phyloP scores from a whole-genome alignment of 345 rosid species.

The Moricandia moricandioides region DNA sequence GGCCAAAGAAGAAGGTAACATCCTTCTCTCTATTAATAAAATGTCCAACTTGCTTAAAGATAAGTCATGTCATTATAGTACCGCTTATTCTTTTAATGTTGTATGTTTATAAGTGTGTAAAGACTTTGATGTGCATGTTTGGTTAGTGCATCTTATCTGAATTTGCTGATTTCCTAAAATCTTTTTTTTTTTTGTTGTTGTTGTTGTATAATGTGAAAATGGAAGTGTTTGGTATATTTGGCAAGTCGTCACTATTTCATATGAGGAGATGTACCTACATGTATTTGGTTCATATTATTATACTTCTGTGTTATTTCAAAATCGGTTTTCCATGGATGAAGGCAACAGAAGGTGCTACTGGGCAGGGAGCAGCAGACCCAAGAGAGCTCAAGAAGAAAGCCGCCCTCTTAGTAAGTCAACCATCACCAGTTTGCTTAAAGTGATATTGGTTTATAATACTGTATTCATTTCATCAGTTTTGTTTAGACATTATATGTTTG shows the following conservation, averaged over 20 bases:
- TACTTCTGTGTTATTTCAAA: conserved; percentile 19
- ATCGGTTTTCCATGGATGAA: not conserved
- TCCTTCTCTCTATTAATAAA: not conserved
- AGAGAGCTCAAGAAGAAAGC: conserved; percentile 16
- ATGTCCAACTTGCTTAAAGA: not conserved
- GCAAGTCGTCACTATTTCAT: conserved; percentile 1
- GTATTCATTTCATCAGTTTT: conserved; percentile 9
- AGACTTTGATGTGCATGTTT: not conserved
- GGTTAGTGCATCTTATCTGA: not conserved
- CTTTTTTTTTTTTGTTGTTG: not conserved
- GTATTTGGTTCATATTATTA: too few species aligned
- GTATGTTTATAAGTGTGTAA: not conserved
- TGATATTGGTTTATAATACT: conserved; percentile 7
- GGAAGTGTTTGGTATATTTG: conserved; percentile 8
- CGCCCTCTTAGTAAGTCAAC: conserved; percentile 30
- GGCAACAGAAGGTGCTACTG: conserved; percentile 8
- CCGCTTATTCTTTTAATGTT: not conserved
- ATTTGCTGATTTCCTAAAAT: not conserved
- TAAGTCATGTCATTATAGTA: not conserved
- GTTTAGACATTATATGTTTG: not conserved
- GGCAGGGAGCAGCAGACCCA: not conserved
- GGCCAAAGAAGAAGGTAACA: conserved; percentile 55
- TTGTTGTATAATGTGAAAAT: not conserved
- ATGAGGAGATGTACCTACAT: not conserved
- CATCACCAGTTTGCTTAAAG: not conserved